Percentiles rank a stretch among this genome's conserved stretches.
Conservation (phyloP, 352 stramenopile species). For the Aphanomyces euteiches region DNA sequence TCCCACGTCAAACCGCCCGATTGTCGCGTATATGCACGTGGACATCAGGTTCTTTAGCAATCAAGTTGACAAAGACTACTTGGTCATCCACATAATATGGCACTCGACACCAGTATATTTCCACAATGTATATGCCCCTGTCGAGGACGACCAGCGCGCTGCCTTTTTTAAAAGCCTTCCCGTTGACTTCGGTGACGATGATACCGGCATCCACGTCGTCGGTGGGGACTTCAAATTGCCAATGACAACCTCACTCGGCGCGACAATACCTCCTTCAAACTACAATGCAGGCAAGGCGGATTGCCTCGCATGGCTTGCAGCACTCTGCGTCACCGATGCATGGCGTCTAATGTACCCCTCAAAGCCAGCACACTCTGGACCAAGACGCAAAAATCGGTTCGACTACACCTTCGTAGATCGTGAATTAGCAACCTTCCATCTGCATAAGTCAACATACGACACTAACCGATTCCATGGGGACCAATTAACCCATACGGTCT, state of each 20-base stretch:
- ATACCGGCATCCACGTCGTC: conserved; percentile 26
- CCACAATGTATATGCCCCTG: background rate
- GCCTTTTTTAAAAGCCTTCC: background rate
- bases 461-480: background rate
- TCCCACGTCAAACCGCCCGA: too few species aligned
- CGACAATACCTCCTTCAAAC: background rate
- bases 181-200: background rate
- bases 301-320: conserved; percentile 21
- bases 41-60: too few species aligned
- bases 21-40: too few species aligned
- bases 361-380: conserved; percentile 6
- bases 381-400: conserved; percentile 29
- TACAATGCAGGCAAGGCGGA: background rate
- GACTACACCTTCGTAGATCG: conserved; percentile 34
- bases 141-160: background rate
- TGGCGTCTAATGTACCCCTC: conserved; percentile 31
- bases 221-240: conserved; percentile 30
- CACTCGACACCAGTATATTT: background rate
- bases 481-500: background rate
- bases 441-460: background rate
- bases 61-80: background rate
- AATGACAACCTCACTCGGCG: conserved; percentile 13
- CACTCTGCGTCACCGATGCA: conserved; percentile 28
- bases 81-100: background rate
- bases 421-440: background rate